These are phyloP conservation scores for Colletotrichum costaricense DNA, from an alignment of 2,329 filamentous ascomycete species.

Conservation along the genomic window DNA sequence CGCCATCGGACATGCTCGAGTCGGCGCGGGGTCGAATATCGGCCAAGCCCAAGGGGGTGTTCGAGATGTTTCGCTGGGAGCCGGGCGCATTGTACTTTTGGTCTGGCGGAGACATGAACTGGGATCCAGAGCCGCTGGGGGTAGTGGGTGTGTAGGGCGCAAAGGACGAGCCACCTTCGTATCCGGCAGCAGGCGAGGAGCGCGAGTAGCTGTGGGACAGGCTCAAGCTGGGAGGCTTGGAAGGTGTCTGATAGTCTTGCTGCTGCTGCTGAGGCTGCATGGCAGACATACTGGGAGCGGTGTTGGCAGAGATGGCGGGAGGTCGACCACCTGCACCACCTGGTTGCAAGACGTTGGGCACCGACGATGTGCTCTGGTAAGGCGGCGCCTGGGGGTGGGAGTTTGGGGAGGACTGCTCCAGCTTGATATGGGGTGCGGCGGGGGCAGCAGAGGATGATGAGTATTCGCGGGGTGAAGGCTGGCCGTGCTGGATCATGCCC, in stretches of 20 bases:
- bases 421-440: slow-evolving; percentile 61
- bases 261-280: slow-evolving; percentile 54
- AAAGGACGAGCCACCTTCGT: slow-evolving; percentile 64
- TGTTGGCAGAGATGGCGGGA: slow-evolving; percentile 53
- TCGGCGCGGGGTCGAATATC: slow-evolving; percentile 92
- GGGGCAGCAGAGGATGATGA: slow-evolving; percentile 43
- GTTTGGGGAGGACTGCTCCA: slow-evolving; percentile 55
- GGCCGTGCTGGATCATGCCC: slow-evolving; percentile 55
- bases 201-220: slow-evolving; percentile 82
- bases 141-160: slow-evolving; percentile 71
- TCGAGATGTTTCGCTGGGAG: slow-evolving; percentile 74
- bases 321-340: slow-evolving; percentile 51
- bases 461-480: slow-evolving; percentile 61
- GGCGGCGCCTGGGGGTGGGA: slow-evolving; percentile 44
- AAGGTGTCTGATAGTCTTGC: slow-evolving; percentile 70
- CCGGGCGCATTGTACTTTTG: slow-evolving; percentile 68
- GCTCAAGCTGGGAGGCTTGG: slow-evolving; percentile 73
- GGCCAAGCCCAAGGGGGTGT: slow-evolving; percentile 89
- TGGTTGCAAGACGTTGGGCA: slow-evolving; percentile 70
- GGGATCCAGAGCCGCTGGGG: slow-evolving; percentile 58
- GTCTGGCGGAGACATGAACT: slow-evolving; percentile 36
- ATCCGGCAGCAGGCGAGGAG: slow-evolving; percentile 79
- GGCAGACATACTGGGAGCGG: slow-evolving; percentile 58
- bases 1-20: slow-evolving; percentile 80
- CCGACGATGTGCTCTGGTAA: slow-evolving; percentile 54